Evolutionary conservation across 2,329 filamentous ascomycete species (phyloP).

Genomic region (Huntiella omanensis): DNA sequence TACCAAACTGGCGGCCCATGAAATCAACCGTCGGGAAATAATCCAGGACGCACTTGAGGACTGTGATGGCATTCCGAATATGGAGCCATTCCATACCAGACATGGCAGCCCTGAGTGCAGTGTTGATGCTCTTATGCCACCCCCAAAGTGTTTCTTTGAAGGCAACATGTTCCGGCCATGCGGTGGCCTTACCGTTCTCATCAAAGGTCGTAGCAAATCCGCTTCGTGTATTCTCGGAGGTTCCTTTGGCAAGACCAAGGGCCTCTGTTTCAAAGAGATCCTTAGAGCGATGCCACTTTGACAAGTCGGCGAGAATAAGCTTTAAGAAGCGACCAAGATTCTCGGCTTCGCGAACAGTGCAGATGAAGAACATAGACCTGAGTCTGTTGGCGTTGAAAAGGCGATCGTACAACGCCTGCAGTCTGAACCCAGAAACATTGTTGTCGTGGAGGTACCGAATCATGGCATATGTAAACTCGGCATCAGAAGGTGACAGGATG

Average conservation of each 20-base stretch:
- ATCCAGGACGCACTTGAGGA: conserved; percentile 63
- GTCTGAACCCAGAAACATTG: conserved; percentile 70
- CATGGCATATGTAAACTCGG: conserved; percentile 74
- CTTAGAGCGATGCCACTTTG: conserved; percentile 67
- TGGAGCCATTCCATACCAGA: conserved; percentile 86
- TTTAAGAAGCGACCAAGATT: conserved; percentile 84
- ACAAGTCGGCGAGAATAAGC: conserved; percentile 61
- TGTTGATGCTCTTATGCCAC: conserved; percentile 73
- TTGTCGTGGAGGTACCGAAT: conserved; percentile 73
- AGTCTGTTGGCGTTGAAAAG: conserved; percentile 72
- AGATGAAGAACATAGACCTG: conserved; percentile 68
- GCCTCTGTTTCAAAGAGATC: conserved; percentile 63
- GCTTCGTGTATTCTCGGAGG: conserved; percentile 36
- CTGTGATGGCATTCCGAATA: conserved; percentile 83
- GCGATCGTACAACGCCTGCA: conserved; percentile 64
- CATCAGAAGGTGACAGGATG: conserved; percentile 66
- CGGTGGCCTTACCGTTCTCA: conserved; percentile 37
- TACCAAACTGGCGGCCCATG: conserved; percentile 52
- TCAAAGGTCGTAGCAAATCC: conserved; percentile 66
- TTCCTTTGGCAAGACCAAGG: conserved; percentile 23
- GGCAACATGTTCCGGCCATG: conserved; percentile 63
- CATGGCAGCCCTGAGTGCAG: conserved; percentile 65
- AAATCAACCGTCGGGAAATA: conserved; percentile 80
- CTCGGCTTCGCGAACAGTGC: conserved; percentile 77
- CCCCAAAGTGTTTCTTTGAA: conserved; percentile 74